Percentiles rank a stretch among this genome's conserved stretches.
These are phyloP conservation scores for Camellia lanceoleosa DNA, from an alignment of 148 eudicot genomes.

Conservation along the genomic window DNA sequence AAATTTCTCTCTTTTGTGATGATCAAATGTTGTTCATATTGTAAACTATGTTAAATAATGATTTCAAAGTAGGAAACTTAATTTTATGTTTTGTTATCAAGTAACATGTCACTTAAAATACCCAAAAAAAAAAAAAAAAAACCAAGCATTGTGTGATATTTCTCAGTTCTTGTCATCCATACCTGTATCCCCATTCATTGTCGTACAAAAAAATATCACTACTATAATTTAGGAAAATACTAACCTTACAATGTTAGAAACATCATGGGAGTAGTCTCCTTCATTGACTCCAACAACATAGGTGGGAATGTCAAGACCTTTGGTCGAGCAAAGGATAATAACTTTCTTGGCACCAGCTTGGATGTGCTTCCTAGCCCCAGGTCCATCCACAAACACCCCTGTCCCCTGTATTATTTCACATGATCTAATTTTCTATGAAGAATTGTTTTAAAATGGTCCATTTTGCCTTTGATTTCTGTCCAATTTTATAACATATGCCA, in stretches of 20 bases:
- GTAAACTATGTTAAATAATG: too few relatives aligned
- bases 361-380: conserved; percentile 98
- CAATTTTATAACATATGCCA: too few relatives aligned
- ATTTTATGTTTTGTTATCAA: too few relatives aligned
- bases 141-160: too few relatives aligned
- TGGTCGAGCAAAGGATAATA: conserved; percentile 83
- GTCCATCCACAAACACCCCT: conserved; percentile 96
- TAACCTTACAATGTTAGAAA: conserved; percentile 85
- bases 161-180: not conserved
- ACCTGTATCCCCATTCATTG: conserved; percentile 99
- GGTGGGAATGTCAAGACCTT: conserved; percentile 97
- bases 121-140: too few relatives aligned
- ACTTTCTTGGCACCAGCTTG: conserved; percentile 99
- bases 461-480: too few relatives aligned
- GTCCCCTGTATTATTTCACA: conserved; percentile 58
- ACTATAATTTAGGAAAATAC: not conserved
- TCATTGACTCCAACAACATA: conserved; percentile 94
- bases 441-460: not conserved
- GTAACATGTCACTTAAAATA: too few relatives aligned
- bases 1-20: too few relatives aligned
- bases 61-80: too few relatives aligned
- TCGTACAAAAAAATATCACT: conserved; percentile 36
- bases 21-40: too few relatives aligned
- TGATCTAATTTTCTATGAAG: not conserved
- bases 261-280: conserved; percentile 71